phyloP scores from a whole-genome alignment of 495 filamentous ascomycete genomes.

The Geopyxis carbonaria region DNA sequence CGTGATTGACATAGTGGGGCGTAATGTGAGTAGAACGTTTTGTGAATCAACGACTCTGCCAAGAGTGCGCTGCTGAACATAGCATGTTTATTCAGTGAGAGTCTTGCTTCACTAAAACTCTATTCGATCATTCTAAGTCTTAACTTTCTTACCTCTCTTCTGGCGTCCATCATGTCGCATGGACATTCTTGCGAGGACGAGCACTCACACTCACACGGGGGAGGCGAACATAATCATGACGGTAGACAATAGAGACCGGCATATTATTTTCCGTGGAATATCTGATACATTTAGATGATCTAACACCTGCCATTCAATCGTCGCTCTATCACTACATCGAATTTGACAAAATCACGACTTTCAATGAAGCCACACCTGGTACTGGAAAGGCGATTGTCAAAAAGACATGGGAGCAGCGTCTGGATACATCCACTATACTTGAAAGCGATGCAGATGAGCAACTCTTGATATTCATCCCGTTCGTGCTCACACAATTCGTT shows the following conservation, averaged over 20 bases:
- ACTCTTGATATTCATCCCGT: conserved; percentile 84
- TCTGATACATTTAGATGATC: conserved; percentile 67
- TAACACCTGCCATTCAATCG: conserved; percentile 72
- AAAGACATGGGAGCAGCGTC: conserved; percentile 75
- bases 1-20: no score
- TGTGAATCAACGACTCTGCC: no score
- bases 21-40: no score
- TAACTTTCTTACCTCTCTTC: no score
- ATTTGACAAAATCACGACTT: conserved; percentile 65
- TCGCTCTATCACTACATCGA: conserved; percentile 81
- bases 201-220: conserved; percentile 25
- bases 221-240: conserved; percentile 29
- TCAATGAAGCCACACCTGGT: conserved; percentile 57
- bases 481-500: conserved; percentile 26
- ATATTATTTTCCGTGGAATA: no score
- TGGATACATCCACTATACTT: conserved; percentile 54
- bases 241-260: conserved; percentile 8
- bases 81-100: no score
- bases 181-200: conserved; percentile 20
- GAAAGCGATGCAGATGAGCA: conserved; percentile 83
- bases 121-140: no score
- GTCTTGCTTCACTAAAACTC: no score
- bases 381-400: conserved; percentile 60
- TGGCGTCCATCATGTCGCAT: conserved; percentile 13
- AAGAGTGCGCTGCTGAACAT: no score